Evolutionary conservation across 2,329 filamentous ascomycete species (phyloP).

Genomic region (Cercospora berteroae): DNA sequence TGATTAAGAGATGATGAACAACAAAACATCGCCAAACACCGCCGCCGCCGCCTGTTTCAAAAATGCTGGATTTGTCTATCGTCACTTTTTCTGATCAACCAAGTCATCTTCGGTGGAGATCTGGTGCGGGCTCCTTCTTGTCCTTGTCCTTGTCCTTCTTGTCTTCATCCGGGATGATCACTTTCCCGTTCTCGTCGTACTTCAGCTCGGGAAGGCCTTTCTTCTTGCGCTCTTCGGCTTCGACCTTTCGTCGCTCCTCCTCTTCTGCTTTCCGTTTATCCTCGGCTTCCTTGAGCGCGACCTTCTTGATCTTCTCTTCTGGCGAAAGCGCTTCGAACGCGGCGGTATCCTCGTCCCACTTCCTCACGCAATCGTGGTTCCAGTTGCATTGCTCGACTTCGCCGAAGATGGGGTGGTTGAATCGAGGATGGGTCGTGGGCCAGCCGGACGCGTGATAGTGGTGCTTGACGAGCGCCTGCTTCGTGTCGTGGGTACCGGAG

Average conservation of each 20-base stretch:
- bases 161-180: conserved; percentile 8
- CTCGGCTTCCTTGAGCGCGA: conserved; percentile 32
- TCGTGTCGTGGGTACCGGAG: conserved; percentile 66
- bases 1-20: conserved; percentile 3
- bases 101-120: conserved; percentile 11
- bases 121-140: conserved; percentile 9
- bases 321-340: conserved; percentile 58
- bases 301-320: conserved; percentile 58
- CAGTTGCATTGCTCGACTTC: conserved; percentile 72
- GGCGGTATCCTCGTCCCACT: conserved; percentile 65
- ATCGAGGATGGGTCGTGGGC: conserved; percentile 65
- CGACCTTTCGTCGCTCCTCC: conserved; percentile 22
- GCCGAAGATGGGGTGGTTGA: conserved; percentile 66
- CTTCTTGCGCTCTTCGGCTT: conserved; percentile 24
- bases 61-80: conserved; percentile 4
- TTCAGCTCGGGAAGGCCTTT: conserved; percentile 18
- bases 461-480: conserved; percentile 67
- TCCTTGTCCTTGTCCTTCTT: conserved; percentile 7
- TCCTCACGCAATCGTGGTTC: conserved; percentile 61
- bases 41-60: background rate
- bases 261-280: conserved; percentile 26
- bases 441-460: conserved; percentile 73
- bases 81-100: conserved; percentile 2
- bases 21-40: conserved; percentile 4
- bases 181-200: conserved; percentile 11